These are phyloP conservation scores for Candida verbasci DNA, from an alignment of 805 yeast genomes.

Conservation along the genomic window DNA sequence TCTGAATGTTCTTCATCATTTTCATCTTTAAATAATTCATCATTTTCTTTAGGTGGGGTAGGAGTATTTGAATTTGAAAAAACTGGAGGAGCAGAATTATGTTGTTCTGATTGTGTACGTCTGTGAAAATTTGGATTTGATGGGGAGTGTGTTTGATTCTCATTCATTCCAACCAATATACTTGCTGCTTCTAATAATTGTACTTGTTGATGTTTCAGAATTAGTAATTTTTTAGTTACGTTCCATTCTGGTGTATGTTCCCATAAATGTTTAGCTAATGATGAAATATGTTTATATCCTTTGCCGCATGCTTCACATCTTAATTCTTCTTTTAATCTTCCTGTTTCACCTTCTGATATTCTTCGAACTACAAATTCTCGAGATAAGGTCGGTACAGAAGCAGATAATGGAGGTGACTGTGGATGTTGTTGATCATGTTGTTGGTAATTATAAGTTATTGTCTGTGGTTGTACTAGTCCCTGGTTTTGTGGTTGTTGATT, in stretches of 20 bases:
- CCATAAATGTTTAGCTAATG: slow-evolving; percentile 88
- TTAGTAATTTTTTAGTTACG: slow-evolving; percentile 72
- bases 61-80: slow-evolving; percentile 14
- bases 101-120: slow-evolving; percentile 2
- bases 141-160: no score
- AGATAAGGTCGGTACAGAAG: slow-evolving; percentile 41
- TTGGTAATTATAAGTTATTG: neutral
- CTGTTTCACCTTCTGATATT: slow-evolving; percentile 82
- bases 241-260: slow-evolving; percentile 96
- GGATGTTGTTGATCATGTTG: slow-evolving; percentile 5
- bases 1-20: slow-evolving; percentile 2
- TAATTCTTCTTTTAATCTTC: slow-evolving; percentile 76
- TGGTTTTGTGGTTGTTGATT: slow-evolving; percentile 6
- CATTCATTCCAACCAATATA: slow-evolving; percentile 72
- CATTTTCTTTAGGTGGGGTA: slow-evolving; percentile 11
- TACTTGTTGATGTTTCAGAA: slow-evolving; percentile 86
- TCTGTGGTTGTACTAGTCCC: no score
- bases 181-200: slow-evolving; percentile 77
- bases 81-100: neutral
- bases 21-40: slow-evolving; percentile 1
- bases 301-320: slow-evolving; percentile 90
- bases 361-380: slow-evolving; percentile 77
- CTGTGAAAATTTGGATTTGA: neutral
- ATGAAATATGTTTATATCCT: slow-evolving; percentile 83
- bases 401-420: slow-evolving; percentile 6